Base-by-base conservation (phyloP, 2,329 filamentous ascomycete species). In the Zymoseptoria tritici region DNA sequence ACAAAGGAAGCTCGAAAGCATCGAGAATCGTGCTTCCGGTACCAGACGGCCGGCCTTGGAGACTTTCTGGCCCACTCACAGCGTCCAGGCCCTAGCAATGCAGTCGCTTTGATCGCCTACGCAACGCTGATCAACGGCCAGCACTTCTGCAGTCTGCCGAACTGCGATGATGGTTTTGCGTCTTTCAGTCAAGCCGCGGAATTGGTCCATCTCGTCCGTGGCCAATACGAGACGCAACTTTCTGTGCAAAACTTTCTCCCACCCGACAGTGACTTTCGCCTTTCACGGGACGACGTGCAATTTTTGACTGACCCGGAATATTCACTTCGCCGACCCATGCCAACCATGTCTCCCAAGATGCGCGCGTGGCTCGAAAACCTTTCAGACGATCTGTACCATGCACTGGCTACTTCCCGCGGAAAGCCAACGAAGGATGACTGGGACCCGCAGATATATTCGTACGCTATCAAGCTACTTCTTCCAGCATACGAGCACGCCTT, bases 41-140 rank as follows among this genome's bases (percentile, higher is more conserved):
- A 62, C 16, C 58, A 60, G 46, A 52, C 49, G 6, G 42, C 58
- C 8, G 58, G 61, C 19, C 24, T 60, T 4, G n/a, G 53, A 19
- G 56, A 60, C 29, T 62, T 62, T 55, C 56, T 59, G 19, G 56
- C 57, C 20, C 53, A 57, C 9, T 53, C 56, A n/a, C 56, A 54
- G 29, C 58, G 52, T 7, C 61, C 61, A 5, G 58, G 57, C 42
- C 26, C 50, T n/a, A 56, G 57, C 9, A 62, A 60, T 22, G 56
- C 56, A 11, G 46, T 60, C 9, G 61, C 61, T n/a, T 51, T 62
- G 36, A 58, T 60, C 8, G 61, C 61, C 8, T 62, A 60, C 42
- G 54, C 61, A 2, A 52, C 58, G 13, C 49, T 60, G 11, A 46
- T 56, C 16, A 50, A 53, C 11, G 60, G 57, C 16, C 60, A 62